Conservation (phyloP, 2,329 filamentous ascomycete genomes). For the Penicillium sp. region DNA sequence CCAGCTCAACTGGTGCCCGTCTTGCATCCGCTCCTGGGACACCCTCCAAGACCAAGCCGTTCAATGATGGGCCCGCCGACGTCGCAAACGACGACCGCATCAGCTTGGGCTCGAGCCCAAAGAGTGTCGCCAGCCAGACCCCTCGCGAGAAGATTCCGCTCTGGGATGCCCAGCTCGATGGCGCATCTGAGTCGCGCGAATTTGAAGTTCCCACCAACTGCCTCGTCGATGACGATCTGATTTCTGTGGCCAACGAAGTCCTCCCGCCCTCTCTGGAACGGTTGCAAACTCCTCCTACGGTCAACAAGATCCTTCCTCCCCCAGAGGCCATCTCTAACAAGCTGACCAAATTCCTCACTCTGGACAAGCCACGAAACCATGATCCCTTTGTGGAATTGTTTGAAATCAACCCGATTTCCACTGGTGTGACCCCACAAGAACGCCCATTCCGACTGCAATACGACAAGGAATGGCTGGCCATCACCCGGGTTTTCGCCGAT, state of each 20-base stretch:
- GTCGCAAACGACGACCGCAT: slow-evolving; percentile 57
- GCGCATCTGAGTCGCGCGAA: not conserved
- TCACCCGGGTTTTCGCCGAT: slow-evolving; percentile 76
- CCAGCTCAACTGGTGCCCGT: not conserved
- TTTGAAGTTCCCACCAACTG: not conserved
- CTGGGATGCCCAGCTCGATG: not conserved
- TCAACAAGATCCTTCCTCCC: slow-evolving; percentile 17
- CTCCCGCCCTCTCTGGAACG: slow-evolving; percentile 73
- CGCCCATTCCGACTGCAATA: slow-evolving; percentile 69
- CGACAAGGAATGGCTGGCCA: slow-evolving; percentile 93
- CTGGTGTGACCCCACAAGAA: slow-evolving; percentile 24
- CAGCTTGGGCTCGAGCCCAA: slow-evolving; percentile 33
- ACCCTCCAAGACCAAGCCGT: not conserved
- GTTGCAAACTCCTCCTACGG: slow-evolving; percentile 30
- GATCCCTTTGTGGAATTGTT: slow-evolving; percentile 77
- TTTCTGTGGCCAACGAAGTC: slow-evolving; percentile 65
- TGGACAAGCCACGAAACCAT: slow-evolving; percentile 82
- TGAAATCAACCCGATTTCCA: slow-evolving; percentile 57
- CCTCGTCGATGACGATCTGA: slow-evolving; percentile 23
- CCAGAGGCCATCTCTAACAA: slow-evolving; percentile 72
- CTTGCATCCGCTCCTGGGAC: not conserved
- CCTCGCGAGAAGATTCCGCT: not conserved
- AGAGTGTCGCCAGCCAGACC: not conserved
- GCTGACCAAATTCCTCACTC: slow-evolving; percentile 77
- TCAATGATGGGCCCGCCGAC: not conserved